phyloP scores from a whole-genome alignment of 2,329 filamentous ascomycete genomes.

The Epichloe bromicola region DNA sequence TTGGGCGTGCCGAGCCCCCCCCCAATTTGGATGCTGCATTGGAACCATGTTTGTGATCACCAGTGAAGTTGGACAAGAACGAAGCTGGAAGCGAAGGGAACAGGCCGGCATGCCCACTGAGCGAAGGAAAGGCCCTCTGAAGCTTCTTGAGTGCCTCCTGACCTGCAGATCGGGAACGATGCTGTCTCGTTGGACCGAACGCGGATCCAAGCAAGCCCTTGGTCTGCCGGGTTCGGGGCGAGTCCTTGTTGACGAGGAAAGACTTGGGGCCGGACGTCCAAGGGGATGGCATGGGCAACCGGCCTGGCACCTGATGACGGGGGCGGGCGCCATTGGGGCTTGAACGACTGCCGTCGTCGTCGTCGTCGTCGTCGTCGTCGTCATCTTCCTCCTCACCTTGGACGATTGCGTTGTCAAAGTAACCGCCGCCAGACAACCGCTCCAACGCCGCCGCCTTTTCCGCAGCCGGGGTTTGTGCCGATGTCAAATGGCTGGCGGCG shows the following conservation, averaged over 20 bases:
- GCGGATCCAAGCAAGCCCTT: constrained; percentile 28
- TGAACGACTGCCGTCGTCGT: not conserved
- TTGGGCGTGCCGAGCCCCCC: not conserved
- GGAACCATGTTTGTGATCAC: constrained; percentile 11
- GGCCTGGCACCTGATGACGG: not conserved
- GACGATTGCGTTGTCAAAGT: constrained; percentile 9
- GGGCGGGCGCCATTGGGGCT: constrained; percentile 4
- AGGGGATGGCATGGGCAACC: constrained; percentile 14
- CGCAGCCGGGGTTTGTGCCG: constrained; percentile 39
- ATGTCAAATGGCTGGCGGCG: constrained; percentile 41
- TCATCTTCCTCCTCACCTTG: constrained; percentile 8
- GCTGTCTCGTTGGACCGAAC: constrained; percentile 32
- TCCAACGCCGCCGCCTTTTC: constrained; percentile 46
- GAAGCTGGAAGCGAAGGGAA: constrained; percentile 30
- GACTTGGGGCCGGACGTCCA: constrained; percentile 16
- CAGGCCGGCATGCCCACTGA: constrained; percentile 21
- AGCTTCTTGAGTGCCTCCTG: constrained; percentile 44
- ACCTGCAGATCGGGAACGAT: constrained; percentile 41
- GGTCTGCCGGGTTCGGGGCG: constrained; percentile 13
- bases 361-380: constrained; percentile 8
- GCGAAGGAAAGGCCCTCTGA: constrained; percentile 42
- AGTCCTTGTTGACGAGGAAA: constrained; percentile 7
- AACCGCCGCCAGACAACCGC: constrained; percentile 16
- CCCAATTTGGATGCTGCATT: not conserved
- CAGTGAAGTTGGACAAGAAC: constrained; percentile 24